These are phyloP conservation scores for Gillenia trifoliata DNA, from an alignment of 306 rosid species.

Conservation along the genomic window DNA sequence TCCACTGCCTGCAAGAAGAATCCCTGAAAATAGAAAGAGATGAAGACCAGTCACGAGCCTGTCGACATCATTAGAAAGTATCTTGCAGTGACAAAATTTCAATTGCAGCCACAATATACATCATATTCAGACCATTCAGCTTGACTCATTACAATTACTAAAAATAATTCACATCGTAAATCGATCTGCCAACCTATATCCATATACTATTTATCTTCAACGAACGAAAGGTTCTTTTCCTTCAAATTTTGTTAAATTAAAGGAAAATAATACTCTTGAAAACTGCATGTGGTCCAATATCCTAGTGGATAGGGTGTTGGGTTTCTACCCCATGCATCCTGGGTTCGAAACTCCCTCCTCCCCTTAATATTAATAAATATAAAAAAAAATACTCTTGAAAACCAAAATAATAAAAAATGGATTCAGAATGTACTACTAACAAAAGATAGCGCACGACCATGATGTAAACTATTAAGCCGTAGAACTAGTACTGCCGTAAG, in stretches of 20 bases:
- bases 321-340: too few species aligned
- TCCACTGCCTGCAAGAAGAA: slow-evolving; percentile 54
- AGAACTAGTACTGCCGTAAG: background rate
- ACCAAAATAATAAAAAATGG: background rate
- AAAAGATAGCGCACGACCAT: background rate
- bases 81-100: background rate
- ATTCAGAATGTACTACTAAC: background rate
- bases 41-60: background rate
- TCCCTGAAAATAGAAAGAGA: slow-evolving; percentile 3
- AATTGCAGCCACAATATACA: background rate
- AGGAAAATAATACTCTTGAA: too few species aligned
- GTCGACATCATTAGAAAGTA: background rate
- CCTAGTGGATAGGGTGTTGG: too few species aligned
- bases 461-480: background rate
- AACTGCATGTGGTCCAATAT: too few species aligned
- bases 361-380: too few species aligned
- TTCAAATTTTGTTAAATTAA: background rate
- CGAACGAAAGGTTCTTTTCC: background rate
- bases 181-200: background rate
- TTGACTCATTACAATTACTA: background rate
- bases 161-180: background rate
- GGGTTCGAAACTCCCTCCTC: too few species aligned
- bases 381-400: too few species aligned
- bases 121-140: background rate
- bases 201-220: background rate